Evolutionary conservation across 495 filamentous ascomycete genomes (phyloP), one percentile per base, ranked within the genome.

Genomic region (Trichoderma erinaceum): DNA sequence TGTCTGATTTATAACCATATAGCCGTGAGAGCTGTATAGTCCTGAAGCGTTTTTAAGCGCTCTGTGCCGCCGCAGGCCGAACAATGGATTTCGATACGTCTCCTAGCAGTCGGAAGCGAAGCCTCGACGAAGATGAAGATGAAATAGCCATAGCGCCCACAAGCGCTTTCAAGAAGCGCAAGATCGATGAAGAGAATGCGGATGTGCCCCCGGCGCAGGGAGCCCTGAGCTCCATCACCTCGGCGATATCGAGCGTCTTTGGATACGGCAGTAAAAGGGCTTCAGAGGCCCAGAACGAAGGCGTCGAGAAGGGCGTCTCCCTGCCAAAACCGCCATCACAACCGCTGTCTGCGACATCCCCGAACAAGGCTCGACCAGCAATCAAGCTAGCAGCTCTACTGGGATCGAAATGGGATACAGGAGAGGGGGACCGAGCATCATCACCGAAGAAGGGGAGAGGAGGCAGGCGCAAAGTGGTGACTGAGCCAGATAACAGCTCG

Each of bases 241-340:
- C 63, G 13, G 63, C 63, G 32, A 65, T 65, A 18, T 65, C 63
- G 8, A 23, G 63, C 29, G 63, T 65, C 6, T 65, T 65, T 44
- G 63, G 63, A 11, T 65, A 65, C 63, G 63, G 63, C 35, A 38
- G 35, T 38, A 44, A 44, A 32, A 41, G 44, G 41, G 25, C 56
- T 32, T 23, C 56, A 32, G 11, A 61, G 56, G 10, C 23, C 3
- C 10, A 15, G 27, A 32, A 13, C 27, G 56, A 61, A 13, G 56
- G 10, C 56, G 56, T 13, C 25, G 56, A 18, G 25, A 61, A 61
- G 11, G 56, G 56, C 56, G 27, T 35, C 16, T 18, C 56, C 56
- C 27, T 29, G 25, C 27, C 56, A 32, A 61, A 61, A 21, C 25
- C 56, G 6, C 48, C n/a, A 58, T 21, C 50, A 13, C 56, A 29